A percentile compares a stretch with the other conserved stretches of the same genome.
Evolutionary conservation across 768 basidiomycete genomes (phyloP).

Genomic region (Multifurca ochricompacta): DNA sequence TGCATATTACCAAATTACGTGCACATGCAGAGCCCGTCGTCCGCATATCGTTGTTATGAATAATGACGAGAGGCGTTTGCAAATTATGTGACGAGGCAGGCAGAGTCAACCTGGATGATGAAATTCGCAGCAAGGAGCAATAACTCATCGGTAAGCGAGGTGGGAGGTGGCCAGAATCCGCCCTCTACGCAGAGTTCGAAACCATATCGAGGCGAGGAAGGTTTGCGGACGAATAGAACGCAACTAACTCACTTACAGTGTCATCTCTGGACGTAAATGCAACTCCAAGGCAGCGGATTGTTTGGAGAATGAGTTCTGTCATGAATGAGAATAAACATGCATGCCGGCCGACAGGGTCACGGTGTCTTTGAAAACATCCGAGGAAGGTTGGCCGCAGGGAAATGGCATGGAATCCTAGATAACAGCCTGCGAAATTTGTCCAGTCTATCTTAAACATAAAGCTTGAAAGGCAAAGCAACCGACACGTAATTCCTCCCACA

Average conservation of each 20-base stretch:
- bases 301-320: slow-evolving; percentile 14
- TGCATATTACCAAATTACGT: not conserved
- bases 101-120: slow-evolving; percentile 1
- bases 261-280: slow-evolving; percentile 13
- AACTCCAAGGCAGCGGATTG: slow-evolving; percentile 15
- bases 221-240: slow-evolving; percentile 5
- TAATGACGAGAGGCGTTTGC: not conserved
- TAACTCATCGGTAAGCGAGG: not conserved
- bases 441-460: slow-evolving; percentile 13
- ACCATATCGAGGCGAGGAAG: slow-evolving; percentile 4
- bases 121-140: slow-evolving; percentile 6
- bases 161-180: not conserved
- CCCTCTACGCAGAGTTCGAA: not conserved
- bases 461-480: slow-evolving; percentile 1
- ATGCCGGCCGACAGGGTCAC: slow-evolving; percentile 4
- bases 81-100: not conserved
- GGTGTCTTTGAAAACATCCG: slow-evolving; percentile 9
- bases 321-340: slow-evolving; percentile 9
- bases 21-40: not conserved
- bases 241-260: not conserved
- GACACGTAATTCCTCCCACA: slow-evolving; percentile 9
- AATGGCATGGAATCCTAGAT: not conserved
- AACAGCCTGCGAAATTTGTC: not conserved
- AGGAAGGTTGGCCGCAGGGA: not conserved
- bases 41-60: slow-evolving; percentile 13